These are phyloP conservation scores for Brassica balearica DNA, from an alignment of 441 rosid species.

Conservation along the genomic window DNA sequence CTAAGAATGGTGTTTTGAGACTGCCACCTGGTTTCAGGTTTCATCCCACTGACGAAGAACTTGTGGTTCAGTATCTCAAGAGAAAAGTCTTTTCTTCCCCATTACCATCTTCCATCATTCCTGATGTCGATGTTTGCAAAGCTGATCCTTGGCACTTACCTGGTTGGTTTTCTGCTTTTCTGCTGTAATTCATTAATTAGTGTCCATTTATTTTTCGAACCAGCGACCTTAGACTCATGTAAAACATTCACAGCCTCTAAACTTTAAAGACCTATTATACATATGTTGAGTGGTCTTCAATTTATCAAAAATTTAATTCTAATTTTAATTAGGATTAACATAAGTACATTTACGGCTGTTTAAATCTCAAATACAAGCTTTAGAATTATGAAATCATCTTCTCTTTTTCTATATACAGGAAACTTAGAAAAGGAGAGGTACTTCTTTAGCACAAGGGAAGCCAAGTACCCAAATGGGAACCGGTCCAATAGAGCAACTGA, in stretches of 20 bases:
- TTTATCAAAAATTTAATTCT: neutral
- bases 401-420: constrained; percentile 19
- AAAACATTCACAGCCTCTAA: too few relatives aligned
- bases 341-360: neutral
- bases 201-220: neutral
- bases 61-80: constrained; percentile 85
- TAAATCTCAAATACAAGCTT: neutral
- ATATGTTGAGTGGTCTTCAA: neutral
- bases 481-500: constrained; percentile 85
- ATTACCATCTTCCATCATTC: constrained; percentile 92
- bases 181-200: neutral
- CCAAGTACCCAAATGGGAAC: constrained; percentile 95
- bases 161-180: constrained; percentile 55
- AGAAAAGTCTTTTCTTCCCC: constrained; percentile 77
- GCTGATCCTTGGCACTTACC: constrained; percentile 99
- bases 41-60: constrained; percentile 97
- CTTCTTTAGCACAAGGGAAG: constrained; percentile 91
- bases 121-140: constrained; percentile 90
- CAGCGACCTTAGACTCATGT: neutral
- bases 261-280: too few relatives aligned
- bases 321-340: neutral
- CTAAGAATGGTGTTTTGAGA: constrained; percentile 79
- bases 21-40: constrained; percentile 96
- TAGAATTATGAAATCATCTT: neutral
- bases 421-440: constrained; percentile 72